Evolutionary conservation across 2,329 filamentous ascomycete species (phyloP).

Genomic region (Colletotrichum nymphaeae): DNA sequence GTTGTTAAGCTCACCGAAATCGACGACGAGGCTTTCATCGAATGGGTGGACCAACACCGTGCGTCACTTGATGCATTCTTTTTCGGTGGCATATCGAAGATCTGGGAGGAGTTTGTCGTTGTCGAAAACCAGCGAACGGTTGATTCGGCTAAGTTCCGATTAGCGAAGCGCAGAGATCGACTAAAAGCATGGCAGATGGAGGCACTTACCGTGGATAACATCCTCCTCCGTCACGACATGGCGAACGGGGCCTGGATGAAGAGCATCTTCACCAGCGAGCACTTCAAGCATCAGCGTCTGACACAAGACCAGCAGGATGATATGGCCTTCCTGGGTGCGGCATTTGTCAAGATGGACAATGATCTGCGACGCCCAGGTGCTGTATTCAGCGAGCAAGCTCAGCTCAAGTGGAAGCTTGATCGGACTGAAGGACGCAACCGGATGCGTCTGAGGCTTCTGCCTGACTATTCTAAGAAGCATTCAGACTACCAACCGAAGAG

Average conservation of each 20-base stretch:
- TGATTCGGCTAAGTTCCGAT: slow-evolving; percentile 77
- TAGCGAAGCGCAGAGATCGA: slow-evolving; percentile 83
- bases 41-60: slow-evolving; percentile 88
- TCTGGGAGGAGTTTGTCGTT: slow-evolving; percentile 89
- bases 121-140: slow-evolving; percentile 84
- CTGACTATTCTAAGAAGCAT: slow-evolving; percentile 76
- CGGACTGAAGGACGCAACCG: slow-evolving; percentile 95
- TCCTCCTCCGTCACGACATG: slow-evolving; percentile 84
- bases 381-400: slow-evolving; percentile 75
- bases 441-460: slow-evolving; percentile 89
- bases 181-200: slow-evolving; percentile 84
- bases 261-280: slow-evolving; percentile 93
- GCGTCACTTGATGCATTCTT: slow-evolving; percentile 85
- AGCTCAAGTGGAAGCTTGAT: slow-evolving; percentile 89
- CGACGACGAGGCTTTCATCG: slow-evolving; percentile 88
- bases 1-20: slow-evolving; percentile 85
- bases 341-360: slow-evolving; percentile 82
- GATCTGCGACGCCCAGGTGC: slow-evolving; percentile 84
- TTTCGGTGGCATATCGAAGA: slow-evolving; percentile 80
- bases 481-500: slow-evolving; percentile 89
- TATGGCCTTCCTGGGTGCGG: slow-evolving; percentile 78
- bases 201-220: slow-evolving; percentile 74
- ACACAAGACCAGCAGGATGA: slow-evolving; percentile 96
- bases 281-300: slow-evolving; percentile 88
- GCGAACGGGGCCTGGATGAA: slow-evolving; percentile 93